These are phyloP conservation scores for Tetradesmus lagerheimii DNA, from an alignment of 139 green algal species.

Conservation along the genomic window DNA sequence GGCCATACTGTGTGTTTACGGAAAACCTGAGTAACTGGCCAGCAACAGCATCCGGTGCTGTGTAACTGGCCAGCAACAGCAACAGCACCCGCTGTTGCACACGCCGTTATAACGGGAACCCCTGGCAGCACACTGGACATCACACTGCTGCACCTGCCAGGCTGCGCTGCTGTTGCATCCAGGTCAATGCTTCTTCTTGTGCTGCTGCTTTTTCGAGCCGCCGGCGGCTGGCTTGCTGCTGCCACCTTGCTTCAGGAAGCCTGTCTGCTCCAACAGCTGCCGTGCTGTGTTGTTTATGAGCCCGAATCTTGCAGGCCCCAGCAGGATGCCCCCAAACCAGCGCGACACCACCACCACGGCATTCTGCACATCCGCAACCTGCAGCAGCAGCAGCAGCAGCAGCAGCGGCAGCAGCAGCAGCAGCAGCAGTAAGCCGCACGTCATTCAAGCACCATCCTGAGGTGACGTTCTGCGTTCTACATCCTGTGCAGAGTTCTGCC, in stretches of 20 bases:
- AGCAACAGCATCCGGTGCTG: too few relatives aligned
- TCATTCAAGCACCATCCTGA: too few relatives aligned
- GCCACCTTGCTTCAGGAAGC: constrained; percentile 31
- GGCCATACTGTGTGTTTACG: too few relatives aligned
- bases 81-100: too few relatives aligned
- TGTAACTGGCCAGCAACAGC: too few relatives aligned
- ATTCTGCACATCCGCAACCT: constrained; percentile 67
- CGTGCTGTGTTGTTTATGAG: constrained; percentile 91
- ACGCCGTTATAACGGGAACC: too few relatives aligned
- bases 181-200: constrained; percentile 33
- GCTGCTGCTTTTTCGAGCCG: constrained; percentile 37
- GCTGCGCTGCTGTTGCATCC: neutral
- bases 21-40: too few relatives aligned
- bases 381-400: constrained; percentile 79
- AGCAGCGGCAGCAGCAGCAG: neutral
- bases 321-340: constrained; percentile 87
- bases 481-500: too few relatives aligned
- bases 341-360: constrained; percentile 83
- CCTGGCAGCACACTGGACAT: too few relatives aligned
- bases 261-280: constrained; percentile 69
- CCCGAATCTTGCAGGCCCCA: constrained; percentile 84
- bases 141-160: too few relatives aligned
- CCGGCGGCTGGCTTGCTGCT: neutral
- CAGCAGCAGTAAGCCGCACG: constrained; percentile 8
- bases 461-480: too few relatives aligned